Conservation (phyloP, 2,329 filamentous ascomycete genomes). For the Fusarium subtropicale region DNA sequence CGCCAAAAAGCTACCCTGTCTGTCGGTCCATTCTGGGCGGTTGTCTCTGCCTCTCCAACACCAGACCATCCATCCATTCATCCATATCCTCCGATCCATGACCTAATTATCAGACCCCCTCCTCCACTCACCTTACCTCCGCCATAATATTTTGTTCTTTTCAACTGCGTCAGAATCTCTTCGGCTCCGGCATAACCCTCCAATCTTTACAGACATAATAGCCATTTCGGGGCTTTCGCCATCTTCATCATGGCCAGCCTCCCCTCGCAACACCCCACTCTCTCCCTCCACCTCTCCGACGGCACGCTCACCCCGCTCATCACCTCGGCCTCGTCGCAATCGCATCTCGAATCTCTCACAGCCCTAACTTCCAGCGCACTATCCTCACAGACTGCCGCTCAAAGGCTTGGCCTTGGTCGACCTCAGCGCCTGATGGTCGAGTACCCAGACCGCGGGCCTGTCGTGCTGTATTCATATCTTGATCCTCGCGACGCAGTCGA, state of each 20-base stretch:
- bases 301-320: conserved; percentile 67
- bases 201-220: conserved; percentile 1
- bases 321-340: conserved; percentile 60
- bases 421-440: conserved; percentile 71
- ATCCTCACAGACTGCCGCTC: conserved; percentile 63
- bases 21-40: conserved; percentile 5
- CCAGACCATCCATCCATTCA: conserved; percentile 27
- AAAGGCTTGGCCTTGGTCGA: conserved; percentile 64
- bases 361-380: conserved; percentile 65
- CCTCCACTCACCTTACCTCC: conserved; percentile 28
- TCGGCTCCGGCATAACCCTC: not conserved
- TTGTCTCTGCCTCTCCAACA: conserved; percentile 21
- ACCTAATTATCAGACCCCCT: conserved; percentile 28
- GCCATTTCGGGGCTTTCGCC: conserved; percentile 12
- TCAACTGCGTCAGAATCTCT: conserved; percentile 11
- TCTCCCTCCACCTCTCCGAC: conserved; percentile 69
- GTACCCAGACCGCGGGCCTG: conserved; percentile 58
- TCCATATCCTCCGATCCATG: conserved; percentile 30
- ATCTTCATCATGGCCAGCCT: conserved; percentile 52
- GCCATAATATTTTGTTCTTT: conserved; percentile 19
- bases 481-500: conserved; percentile 51
- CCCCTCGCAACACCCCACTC: conserved; percentile 62
- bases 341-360: conserved; percentile 63
- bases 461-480: conserved; percentile 61
- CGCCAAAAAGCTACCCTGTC: conserved; percentile 28